These are phyloP conservation scores for Hygrophoropsis aurantiaca DNA, from an alignment of 768 basidiomycete species.

Conservation along the genomic window DNA sequence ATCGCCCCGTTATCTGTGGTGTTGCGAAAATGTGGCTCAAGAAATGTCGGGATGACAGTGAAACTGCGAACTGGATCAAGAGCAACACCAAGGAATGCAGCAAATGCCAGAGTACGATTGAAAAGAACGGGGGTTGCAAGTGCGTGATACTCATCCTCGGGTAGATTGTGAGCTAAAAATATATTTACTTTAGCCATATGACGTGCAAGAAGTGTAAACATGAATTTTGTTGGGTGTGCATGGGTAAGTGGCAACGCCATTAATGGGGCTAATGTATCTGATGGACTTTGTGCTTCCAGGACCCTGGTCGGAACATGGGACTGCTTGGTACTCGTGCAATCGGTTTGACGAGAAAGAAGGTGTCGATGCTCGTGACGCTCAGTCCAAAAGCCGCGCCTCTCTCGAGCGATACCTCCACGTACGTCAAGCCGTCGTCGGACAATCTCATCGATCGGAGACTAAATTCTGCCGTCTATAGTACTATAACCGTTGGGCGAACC, in stretches of 20 bases:
- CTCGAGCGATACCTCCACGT: constrained; percentile 96
- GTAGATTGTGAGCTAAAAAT: constrained; percentile 9
- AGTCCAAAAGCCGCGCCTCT: constrained; percentile 85
- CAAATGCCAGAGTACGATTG: constrained; percentile 95
- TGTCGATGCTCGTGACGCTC: constrained; percentile 86
- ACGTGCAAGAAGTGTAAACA: constrained; percentile 99
- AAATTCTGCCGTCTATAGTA: constrained; percentile 54
- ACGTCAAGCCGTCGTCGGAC: constrained; percentile 27
- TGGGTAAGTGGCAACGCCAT: constrained; percentile 55
- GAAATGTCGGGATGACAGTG: constrained; percentile 96
- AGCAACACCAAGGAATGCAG: constrained; percentile 99
- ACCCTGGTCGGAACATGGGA: constrained; percentile 97
- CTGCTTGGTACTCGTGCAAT: constrained; percentile 97
- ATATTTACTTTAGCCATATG: constrained; percentile 75
- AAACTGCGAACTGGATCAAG: constrained; percentile 99
- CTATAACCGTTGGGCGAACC: constrained; percentile 99
- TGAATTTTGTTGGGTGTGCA: constrained; percentile 99
- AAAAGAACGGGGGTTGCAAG: constrained; percentile 99
- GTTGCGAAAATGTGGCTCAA: constrained; percentile 93
- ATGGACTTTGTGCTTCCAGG: constrained; percentile 42
- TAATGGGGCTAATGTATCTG: constrained; percentile 37
- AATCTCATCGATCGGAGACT: background rate
- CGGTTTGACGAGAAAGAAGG: constrained; percentile 93
- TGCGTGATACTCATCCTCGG: constrained; percentile 42
- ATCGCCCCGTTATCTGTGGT: constrained; percentile 86